phyloP scores from a whole-genome alignment of 495 filamentous ascomycete species.

The Penicillium coffeae region DNA sequence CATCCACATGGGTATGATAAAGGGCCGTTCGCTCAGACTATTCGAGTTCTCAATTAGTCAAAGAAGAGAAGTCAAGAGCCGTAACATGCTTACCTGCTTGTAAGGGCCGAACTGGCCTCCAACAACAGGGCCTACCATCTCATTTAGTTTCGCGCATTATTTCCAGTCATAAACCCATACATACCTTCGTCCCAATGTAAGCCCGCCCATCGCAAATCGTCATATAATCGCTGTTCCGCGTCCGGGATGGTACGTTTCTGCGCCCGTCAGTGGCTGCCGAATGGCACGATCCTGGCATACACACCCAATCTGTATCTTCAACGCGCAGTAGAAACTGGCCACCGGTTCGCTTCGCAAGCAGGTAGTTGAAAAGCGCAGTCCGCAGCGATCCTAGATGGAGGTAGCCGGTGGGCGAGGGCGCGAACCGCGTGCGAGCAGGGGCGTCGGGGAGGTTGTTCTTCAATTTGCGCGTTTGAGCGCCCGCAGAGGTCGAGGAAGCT shows the following conservation, averaged over 20 bases:
- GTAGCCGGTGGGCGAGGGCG: slow-evolving; percentile 91
- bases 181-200: slow-evolving; percentile 90
- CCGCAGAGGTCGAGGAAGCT: slow-evolving; percentile 28
- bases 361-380: slow-evolving; percentile 89
- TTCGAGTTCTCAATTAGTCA: slow-evolving; percentile 4
- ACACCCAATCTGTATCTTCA: slow-evolving; percentile 92
- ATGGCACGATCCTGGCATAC: background rate
- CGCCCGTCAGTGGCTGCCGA: slow-evolving; percentile 27
- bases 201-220: slow-evolving; percentile 85
- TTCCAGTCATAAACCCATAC: slow-evolving; percentile 8
- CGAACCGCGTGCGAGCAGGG: slow-evolving; percentile 88
- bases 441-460: slow-evolving; percentile 44
- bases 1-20: slow-evolving; percentile 68
- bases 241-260: slow-evolving; percentile 74
- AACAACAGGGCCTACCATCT: slow-evolving; percentile 63
- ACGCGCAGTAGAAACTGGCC: slow-evolving; percentile 92
- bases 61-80: background rate
- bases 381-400: slow-evolving; percentile 87
- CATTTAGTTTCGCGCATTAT: background rate
- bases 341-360: slow-evolving; percentile 79
- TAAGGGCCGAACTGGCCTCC: slow-evolving; percentile 83
- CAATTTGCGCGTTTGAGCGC: slow-evolving; percentile 24
- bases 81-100: slow-evolving; percentile 60
- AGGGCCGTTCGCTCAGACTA: slow-evolving; percentile 76
- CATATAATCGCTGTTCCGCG: slow-evolving; percentile 70